Evolutionary conservation across 345 rosid species (phyloP).

Genomic region (Carallia brachiata): DNA sequence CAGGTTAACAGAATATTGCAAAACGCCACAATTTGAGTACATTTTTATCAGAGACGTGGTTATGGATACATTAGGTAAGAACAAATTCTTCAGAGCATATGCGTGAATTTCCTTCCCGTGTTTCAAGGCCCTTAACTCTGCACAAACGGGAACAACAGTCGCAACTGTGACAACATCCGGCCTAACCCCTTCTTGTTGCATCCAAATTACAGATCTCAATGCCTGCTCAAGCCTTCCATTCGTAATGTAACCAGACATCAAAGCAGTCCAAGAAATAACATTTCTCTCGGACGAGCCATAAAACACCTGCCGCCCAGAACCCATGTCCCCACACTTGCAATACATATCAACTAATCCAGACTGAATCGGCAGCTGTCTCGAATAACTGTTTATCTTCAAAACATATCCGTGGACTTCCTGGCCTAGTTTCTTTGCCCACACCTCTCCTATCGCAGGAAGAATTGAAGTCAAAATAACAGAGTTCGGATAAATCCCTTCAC

Average conservation of each 20-base stretch:
- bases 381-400: constrained; percentile 48
- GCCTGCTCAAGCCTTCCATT: constrained; percentile 82
- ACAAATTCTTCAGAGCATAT: constrained; percentile 65
- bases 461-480: constrained; percentile 63
- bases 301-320: constrained; percentile 64
- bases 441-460: constrained; percentile 68
- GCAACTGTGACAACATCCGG: constrained; percentile 80
- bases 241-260: constrained; percentile 76
- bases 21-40: constrained; percentile 71
- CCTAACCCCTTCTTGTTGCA: constrained; percentile 85
- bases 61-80: constrained; percentile 71
- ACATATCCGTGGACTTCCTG: constrained; percentile 72
- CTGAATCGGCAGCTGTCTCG: constrained; percentile 51
- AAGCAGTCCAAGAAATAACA: constrained; percentile 78
- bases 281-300: constrained; percentile 62
- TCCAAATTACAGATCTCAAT: constrained; percentile 81
- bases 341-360: constrained; percentile 83
- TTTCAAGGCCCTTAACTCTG: constrained; percentile 53
- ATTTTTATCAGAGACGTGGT: constrained; percentile 70
- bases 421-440: constrained; percentile 53
- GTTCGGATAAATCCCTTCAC: constrained; percentile 62
- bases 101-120: constrained; percentile 87
- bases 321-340: constrained; percentile 78
- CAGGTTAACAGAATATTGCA: constrained; percentile 49
- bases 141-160: constrained; percentile 76